A percentile compares a stretch with the other conserved stretches of the same genome.
Evolutionary conservation across 257 asterid species (phyloP).

Genomic region (Solanum lycopersicoides): DNA sequence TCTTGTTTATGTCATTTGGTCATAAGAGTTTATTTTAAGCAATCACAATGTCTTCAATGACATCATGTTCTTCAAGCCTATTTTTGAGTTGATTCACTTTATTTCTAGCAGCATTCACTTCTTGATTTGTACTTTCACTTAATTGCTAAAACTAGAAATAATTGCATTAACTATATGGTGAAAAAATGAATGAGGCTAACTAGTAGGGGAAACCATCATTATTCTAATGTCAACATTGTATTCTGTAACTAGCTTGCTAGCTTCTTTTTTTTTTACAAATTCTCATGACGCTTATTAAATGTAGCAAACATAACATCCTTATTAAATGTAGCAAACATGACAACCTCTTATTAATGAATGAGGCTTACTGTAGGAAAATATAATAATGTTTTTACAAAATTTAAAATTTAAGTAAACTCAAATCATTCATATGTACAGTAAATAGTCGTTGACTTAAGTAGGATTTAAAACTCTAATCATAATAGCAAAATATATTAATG

Average conservation of each 20-base stretch:
- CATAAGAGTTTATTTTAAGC: neutral
- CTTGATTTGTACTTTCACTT: neutral
- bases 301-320: conserved; percentile 16
- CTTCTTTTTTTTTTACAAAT: neutral
- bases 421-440: too few species aligned
- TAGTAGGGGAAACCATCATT: conserved; percentile 21
- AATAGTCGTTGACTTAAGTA: too few species aligned
- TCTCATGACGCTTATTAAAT: conserved; percentile 22
- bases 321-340: neutral
- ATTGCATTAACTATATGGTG: conserved; percentile 22
- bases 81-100: neutral
- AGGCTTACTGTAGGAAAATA: too few species aligned
- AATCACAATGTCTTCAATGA: neutral
- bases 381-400: too few species aligned
- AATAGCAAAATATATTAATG: too few species aligned
- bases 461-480: too few species aligned
- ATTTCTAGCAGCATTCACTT: too few species aligned
- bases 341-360: too few species aligned
- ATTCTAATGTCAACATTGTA: conserved; percentile 24
- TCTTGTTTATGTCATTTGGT: neutral
- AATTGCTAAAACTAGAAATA: neutral
- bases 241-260: conserved; percentile 1
- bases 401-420: too few species aligned
- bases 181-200: conserved; percentile 29
- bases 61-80: neutral